Conservation (phyloP, 345 rosid species). For the Eutrema yunnanense region DNA sequence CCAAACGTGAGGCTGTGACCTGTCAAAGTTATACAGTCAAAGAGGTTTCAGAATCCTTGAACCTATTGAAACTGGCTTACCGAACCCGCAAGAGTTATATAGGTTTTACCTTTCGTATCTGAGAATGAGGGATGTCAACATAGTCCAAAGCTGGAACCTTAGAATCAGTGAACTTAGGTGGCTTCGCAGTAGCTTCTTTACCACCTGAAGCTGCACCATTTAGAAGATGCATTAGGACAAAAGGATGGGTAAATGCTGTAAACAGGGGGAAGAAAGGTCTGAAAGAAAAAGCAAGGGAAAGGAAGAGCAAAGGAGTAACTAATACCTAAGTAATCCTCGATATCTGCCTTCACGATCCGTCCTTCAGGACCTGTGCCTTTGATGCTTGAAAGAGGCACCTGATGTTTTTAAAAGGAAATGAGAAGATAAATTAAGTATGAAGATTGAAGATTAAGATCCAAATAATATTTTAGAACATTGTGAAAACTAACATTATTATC, state of each 20-base stretch:
- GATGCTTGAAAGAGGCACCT: slow-evolving; percentile 82
- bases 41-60: slow-evolving; percentile 10
- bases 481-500: slow-evolving; percentile 59
- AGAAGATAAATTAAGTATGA: neutral
- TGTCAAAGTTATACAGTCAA: slow-evolving; percentile 33
- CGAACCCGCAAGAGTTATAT: neutral
- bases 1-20: slow-evolving; percentile 90
- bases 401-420: slow-evolving; percentile 1
- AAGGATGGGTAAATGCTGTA: neutral
- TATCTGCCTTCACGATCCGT: slow-evolving; percentile 80
- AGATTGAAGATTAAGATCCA: neutral
- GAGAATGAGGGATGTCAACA: slow-evolving; percentile 83
- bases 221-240: slow-evolving; percentile 17
- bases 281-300: neutral
- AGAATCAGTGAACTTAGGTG: slow-evolving; percentile 43
- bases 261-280: neutral
- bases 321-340: slow-evolving; percentile 88
- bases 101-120: slow-evolving; percentile 75
- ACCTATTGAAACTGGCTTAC: neutral
- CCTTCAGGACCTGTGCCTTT: slow-evolving; percentile 97
- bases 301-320: neutral
- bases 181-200: slow-evolving; percentile 54
- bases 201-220: slow-evolving; percentile 58
- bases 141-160: slow-evolving; percentile 62
- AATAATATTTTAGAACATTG: neutral